Evolutionary conservation across 257 asterid genomes (phyloP).

Genomic region (Anisodus acutangulus): DNA sequence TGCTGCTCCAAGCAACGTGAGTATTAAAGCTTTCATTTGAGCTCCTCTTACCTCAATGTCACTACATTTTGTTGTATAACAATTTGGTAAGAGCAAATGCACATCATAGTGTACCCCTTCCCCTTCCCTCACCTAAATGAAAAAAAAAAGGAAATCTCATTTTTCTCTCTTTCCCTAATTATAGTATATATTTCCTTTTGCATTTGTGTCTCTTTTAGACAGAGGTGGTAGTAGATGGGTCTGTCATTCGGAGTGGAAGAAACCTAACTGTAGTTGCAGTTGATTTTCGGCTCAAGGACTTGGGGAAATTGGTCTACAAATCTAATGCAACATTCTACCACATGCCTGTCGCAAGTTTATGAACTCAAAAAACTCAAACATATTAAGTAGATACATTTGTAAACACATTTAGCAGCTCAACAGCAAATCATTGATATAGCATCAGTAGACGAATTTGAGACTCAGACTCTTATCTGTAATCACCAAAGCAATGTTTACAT

Average conservation of each 20-base stretch:
- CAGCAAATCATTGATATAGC: background rate
- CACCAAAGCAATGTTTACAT: background rate
- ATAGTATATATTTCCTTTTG: background rate
- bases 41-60: background rate
- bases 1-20: conserved; percentile 68
- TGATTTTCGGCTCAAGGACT: conserved; percentile 61
- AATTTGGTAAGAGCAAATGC: background rate
- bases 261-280: conserved; percentile 67
- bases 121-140: background rate
- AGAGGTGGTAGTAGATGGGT: conserved; percentile 61
- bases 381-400: background rate
- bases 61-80: background rate
- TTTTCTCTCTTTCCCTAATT: background rate
- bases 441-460: background rate
- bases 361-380: conserved; percentile 28
- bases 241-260: conserved; percentile 79
- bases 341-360: conserved; percentile 70
- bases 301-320: conserved; percentile 57
- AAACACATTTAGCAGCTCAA: background rate
- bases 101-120: background rate
- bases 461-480: background rate
- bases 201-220: conserved; percentile 49
- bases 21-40: conserved; percentile 23
- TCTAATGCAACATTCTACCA: conserved; percentile 72
- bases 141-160: background rate